Evolutionary conservation across 208 protist genomes (phyloP).

Genomic region (Leishmania tropica): DNA sequence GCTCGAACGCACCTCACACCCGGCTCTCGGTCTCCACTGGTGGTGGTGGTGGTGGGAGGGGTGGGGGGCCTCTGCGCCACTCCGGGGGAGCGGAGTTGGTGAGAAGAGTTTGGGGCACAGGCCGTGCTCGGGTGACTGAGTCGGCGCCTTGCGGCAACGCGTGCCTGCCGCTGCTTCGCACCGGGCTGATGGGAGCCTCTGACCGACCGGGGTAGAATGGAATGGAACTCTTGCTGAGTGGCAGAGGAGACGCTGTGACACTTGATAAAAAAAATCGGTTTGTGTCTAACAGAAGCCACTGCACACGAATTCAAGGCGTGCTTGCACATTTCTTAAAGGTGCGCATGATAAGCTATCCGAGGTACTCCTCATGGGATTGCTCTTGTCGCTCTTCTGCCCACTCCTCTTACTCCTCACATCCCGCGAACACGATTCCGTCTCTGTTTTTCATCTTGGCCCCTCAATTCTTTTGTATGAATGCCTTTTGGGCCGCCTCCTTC

Average conservation of each 20-base stretch:
- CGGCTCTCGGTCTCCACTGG: no score
- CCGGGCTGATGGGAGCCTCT: not conserved
- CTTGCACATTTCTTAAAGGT: not conserved
- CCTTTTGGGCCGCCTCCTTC: no score
- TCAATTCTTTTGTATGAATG: not conserved
- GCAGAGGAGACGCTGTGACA: no score
- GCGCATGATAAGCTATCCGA: not conserved
- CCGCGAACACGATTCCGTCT: not conserved
- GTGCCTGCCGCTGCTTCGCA: not conserved
- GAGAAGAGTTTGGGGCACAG: no score
- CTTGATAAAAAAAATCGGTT: not conserved
- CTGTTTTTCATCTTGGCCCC: not conserved
- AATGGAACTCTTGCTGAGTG: no score
- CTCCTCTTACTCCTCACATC: not conserved
- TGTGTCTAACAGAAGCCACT: not conserved
- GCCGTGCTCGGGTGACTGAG: no score
- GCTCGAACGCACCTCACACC: no score
- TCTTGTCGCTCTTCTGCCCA: not conserved
- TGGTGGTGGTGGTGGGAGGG: no score
- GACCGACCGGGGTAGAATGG: no score
- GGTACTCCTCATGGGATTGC: not conserved
- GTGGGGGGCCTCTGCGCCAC: no score
- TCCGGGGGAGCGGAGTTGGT: no score
- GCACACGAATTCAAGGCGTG: not conserved
- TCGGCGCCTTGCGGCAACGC: not conserved